Conservation (phyloP, 2,329 filamentous ascomycete species). For the Didymella exigua region DNA sequence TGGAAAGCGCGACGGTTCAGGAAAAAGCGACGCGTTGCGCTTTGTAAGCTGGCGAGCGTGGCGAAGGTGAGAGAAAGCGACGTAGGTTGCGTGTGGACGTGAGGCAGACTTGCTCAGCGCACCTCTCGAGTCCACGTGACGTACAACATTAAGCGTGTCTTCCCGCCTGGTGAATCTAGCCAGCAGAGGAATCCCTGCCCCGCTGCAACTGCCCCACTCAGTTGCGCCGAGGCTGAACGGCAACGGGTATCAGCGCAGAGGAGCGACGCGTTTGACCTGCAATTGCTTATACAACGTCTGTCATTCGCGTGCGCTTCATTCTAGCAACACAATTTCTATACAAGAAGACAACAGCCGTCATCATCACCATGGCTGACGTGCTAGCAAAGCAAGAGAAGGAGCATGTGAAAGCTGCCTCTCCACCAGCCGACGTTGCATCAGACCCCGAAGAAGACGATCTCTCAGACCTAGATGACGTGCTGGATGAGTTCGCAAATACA, state of each 20-base stretch:
- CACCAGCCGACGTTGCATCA: conserved; percentile 59
- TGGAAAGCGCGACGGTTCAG: neutral
- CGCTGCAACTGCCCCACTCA: conserved; percentile 7
- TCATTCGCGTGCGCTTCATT: conserved; percentile 3
- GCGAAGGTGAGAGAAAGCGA: conserved; percentile 24
- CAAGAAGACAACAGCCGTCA: neutral
- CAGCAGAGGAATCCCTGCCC: conserved; percentile 8
- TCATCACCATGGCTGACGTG: conserved; percentile 31
- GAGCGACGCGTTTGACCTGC: conserved; percentile 11
- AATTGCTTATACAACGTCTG: conserved; percentile 2
- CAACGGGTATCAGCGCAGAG: conserved; percentile 8
- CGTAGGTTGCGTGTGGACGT: conserved; percentile 12
- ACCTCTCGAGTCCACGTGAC: conserved; percentile 26
- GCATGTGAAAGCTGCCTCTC: conserved; percentile 24
- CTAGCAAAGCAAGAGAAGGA: conserved; percentile 22
- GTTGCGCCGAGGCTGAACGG: conserved; percentile 33
- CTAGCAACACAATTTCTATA: neutral
- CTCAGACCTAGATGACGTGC: conserved; percentile 92
- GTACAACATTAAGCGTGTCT: conserved; percentile 16
- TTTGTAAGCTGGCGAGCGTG: conserved; percentile 11
- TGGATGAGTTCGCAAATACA: conserved; percentile 83
- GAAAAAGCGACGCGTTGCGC: conserved; percentile 2
- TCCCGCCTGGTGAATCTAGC: conserved; percentile 11
- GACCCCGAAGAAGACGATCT: conserved; percentile 93
- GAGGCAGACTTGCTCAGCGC: conserved; percentile 20